Percentiles rank a stretch among this genome's conserved stretches.
phyloP scores from a whole-genome alignment of 805 yeast species.

The Cyberlindnera americana region DNA sequence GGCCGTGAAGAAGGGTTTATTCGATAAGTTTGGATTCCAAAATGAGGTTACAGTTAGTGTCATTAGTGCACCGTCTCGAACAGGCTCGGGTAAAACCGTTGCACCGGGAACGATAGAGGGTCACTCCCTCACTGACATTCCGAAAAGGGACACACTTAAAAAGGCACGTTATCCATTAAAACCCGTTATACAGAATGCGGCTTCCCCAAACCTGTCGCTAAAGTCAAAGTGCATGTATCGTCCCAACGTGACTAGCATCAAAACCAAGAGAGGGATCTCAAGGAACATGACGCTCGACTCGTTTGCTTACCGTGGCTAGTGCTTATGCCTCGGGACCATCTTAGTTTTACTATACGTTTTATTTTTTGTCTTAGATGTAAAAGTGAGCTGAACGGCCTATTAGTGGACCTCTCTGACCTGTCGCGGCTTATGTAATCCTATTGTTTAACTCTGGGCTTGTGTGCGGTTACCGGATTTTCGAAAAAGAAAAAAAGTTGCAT shows the following conservation, averaged over 20 bases:
- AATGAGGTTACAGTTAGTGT: background rate
- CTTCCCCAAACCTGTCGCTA: too few species aligned
- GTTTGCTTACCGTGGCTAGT: conserved; percentile 19
- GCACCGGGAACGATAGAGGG: background rate
- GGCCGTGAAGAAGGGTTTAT: conserved; percentile 9
- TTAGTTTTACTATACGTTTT: too few species aligned
- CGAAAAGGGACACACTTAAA: too few species aligned
- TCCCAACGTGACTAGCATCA: conserved; percentile 4
- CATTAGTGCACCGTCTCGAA: too few species aligned
- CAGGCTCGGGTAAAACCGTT: background rate
- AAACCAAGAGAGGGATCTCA: conserved; percentile 8
- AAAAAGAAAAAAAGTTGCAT: conserved; percentile 13
- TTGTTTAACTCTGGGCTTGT: background rate
- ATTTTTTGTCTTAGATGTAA: too few species aligned
- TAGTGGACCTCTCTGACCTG: too few species aligned
- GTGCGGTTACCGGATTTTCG: conserved; percentile 1
- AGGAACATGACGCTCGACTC: conserved; percentile 19
- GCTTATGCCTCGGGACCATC: too few species aligned
- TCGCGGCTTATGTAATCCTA: background rate
- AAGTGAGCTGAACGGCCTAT: too few species aligned
- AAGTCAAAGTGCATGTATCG: background rate
- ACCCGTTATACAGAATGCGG: background rate
- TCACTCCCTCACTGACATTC: too few species aligned
- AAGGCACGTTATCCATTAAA: background rate
- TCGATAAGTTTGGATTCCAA: conserved; percentile 16